Percentiles rank a stretch among this genome's conserved stretches.
Evolutionary conservation across 768 basidiomycete genomes (phyloP).

Genomic region (Xerocomellus chrysenteron): DNA sequence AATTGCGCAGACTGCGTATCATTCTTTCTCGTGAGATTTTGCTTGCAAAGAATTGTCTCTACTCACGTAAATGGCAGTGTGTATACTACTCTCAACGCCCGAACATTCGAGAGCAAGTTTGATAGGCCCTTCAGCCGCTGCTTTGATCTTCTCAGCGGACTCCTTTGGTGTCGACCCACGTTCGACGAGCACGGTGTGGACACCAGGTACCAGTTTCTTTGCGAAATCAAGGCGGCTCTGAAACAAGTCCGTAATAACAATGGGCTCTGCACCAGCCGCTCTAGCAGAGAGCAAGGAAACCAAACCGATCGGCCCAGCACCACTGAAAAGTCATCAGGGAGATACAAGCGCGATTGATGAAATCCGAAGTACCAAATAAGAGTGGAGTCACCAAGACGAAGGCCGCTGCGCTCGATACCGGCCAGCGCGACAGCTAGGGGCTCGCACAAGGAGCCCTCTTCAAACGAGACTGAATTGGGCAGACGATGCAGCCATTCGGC

Average conservation of each 20-base stretch:
- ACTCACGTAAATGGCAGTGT: slow-evolving; percentile 56
- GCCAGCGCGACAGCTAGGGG: slow-evolving; percentile 67
- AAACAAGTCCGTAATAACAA: slow-evolving; percentile 68
- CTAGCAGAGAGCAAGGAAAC: slow-evolving; percentile 60
- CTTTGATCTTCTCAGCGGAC: slow-evolving; percentile 52
- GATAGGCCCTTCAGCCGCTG: slow-evolving; percentile 47
- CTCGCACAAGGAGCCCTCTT: slow-evolving; percentile 68
- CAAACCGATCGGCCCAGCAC: slow-evolving; percentile 68
- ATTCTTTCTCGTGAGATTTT: neutral
- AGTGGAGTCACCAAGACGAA: slow-evolving; percentile 63
- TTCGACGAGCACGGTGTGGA: slow-evolving; percentile 54
- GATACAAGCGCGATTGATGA: neutral
- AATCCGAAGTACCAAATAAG: slow-evolving; percentile 51
- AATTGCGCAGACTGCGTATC: slow-evolving; percentile 55
- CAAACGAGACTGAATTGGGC: slow-evolving; percentile 59
- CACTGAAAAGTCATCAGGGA: slow-evolving; percentile 38
- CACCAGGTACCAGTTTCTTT: slow-evolving; percentile 57
- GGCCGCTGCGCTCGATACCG: slow-evolving; percentile 61
- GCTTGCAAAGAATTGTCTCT: neutral
- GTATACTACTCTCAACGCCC: slow-evolving; percentile 61
- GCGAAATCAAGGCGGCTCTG: slow-evolving; percentile 67
- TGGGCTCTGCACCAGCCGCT: slow-evolving; percentile 68
- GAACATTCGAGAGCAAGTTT: slow-evolving; percentile 63
- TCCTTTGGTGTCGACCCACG: slow-evolving; percentile 47
- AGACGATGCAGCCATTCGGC: slow-evolving; percentile 68